Evolutionary conservation across 2,329 filamentous ascomycete species (phyloP), one percentile per base, ranked within the genome.

Genomic region (Aspergillus eucalypticola): DNA sequence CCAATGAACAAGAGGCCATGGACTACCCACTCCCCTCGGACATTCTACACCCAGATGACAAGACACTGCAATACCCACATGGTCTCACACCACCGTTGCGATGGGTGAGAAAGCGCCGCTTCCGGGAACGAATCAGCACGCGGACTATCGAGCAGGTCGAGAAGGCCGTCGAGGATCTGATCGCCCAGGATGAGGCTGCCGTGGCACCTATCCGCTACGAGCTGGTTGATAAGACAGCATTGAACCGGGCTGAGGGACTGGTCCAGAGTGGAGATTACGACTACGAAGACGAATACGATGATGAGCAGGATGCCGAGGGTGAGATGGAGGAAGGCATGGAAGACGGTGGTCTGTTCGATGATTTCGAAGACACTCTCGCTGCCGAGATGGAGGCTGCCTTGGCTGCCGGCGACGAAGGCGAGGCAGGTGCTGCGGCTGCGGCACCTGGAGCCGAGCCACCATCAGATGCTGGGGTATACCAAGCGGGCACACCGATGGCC

Each of bases 51-150:
- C 58, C 67, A 35, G 74, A 80, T 76, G 73, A 88, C 78, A 81
- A 83, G 60, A 85, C 81, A 5, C 88, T 88, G 68, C 88, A 87
- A 70, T 96, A 90, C 81, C 90, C 92, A 1, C 92, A 96, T 75
- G 92, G 92, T 32, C 81, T 96, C 19, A 95, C 92, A 1, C 91
- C 92, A 5, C 92, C 92, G 1, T 91, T 96, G 88, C 90, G 91
- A 71, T 91, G 91, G 79, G 91, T 90, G 46, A 84, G 90, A 46
- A 92, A 91, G 73, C 86, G 91, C 27, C 85, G 92, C 32, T 96
- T 96, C 76, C 86, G 92, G 60, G 92, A 93, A 71, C 88, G 91
- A 3, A 86, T 94, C 56, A 91, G 88, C 61, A 88, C 92, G 59
- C 88, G 91, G 61, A 90, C 93, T 65, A 93, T 95, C 63, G 89